Percentiles rank a stretch among this genome's conserved stretches.
phyloP scores from a whole-genome alignment of 2,329 filamentous ascomycete species.

The Endoconidiophora laricicola region DNA sequence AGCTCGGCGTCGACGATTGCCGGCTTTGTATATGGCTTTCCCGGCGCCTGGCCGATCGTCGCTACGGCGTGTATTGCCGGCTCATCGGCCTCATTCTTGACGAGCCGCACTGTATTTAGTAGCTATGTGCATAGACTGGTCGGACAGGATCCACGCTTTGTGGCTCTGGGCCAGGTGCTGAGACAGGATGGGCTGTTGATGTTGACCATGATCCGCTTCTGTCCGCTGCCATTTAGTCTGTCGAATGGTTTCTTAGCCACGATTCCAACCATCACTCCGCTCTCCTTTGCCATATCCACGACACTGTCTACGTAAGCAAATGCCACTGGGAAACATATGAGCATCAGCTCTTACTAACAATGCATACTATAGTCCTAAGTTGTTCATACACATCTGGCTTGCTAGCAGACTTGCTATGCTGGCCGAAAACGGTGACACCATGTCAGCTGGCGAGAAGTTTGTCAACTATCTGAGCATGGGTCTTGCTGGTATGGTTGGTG shows the following conservation, averaged over 20 bases:
- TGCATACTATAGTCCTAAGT: slow-evolving; percentile 46
- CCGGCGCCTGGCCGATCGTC: slow-evolving; percentile 63
- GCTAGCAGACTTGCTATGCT: slow-evolving; percentile 68
- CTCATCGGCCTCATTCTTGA: slow-evolving; percentile 62
- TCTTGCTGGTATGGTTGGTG: slow-evolving; percentile 53
- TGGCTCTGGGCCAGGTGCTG: slow-evolving; percentile 72
- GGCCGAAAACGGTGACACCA: slow-evolving; percentile 67
- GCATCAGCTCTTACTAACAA: slow-evolving; percentile 1
- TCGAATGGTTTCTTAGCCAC: slow-evolving; percentile 91
- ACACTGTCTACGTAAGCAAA: slow-evolving; percentile 48
- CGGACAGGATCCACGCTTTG: slow-evolving; percentile 69
- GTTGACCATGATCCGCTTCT: slow-evolving; percentile 79
- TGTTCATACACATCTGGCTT: slow-evolving; percentile 85
- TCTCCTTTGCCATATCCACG: slow-evolving; percentile 66
- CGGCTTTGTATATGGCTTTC: slow-evolving; percentile 40
- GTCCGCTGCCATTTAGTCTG: slow-evolving; percentile 80
- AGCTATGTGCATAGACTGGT: slow-evolving; percentile 66
- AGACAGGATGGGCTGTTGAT: slow-evolving; percentile 82
- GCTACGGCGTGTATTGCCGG: slow-evolving; percentile 64
- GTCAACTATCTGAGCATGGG: slow-evolving; percentile 74
- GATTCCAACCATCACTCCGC: slow-evolving; percentile 68
- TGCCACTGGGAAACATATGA: slow-evolving; percentile 1
- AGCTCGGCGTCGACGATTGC: slow-evolving; percentile 47
- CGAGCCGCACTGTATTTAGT: slow-evolving; percentile 63
- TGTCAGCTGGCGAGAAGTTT: slow-evolving; percentile 61